Evolutionary conservation across 73 alveolate genomes (phyloP), one percentile per base, ranked within the genome.

Genomic region (Tetrahymena elliotti): DNA sequence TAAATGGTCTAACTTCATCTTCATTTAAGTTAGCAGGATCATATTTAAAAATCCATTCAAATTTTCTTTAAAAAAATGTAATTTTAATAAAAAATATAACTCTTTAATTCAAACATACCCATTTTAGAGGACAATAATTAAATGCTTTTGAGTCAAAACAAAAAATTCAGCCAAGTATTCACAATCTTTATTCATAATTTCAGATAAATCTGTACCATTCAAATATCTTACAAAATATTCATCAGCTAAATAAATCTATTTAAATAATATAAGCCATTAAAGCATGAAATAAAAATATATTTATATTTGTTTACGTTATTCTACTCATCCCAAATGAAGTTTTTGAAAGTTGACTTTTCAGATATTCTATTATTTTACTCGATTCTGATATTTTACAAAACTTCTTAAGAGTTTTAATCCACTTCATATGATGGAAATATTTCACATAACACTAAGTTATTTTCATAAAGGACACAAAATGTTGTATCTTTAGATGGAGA

Each of bases 31-130:
- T 88, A 18, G 68, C 83, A 4, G 95, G 93, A 33, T 84, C 52
- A 52, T 94, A 94, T 38, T 94, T 94, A 18, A 33, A 94, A 41
- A 94, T 36, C 96, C 96, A 94, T 52, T 94, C 96, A 84, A 94
- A 39, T 52, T 88, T 94, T 0, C 95, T 33, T 84, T 68, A 18
- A 24, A 68, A 8, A 18, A 18, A 18, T 31, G 35, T 53, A 10
- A 40, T 68, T 68, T 27, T 68, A 8, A 68, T 68, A 27, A 68
- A 68, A 40, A 10, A 6, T 68, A 31, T 10, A 68, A 0, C 11
- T n/a, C 10, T 68, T 68, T 31, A 27, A 27, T 31, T 68, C 34
- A 22, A 68, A 68, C 1, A 27, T 68, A 68, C 88, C 88, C 88
- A 68, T 94, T 35, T 16, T 34, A 34, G 53, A 84, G 93, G 52